Evolutionary conservation across 805 yeast genomes (phyloP).

Genomic region (Candida rishiriensis): DNA sequence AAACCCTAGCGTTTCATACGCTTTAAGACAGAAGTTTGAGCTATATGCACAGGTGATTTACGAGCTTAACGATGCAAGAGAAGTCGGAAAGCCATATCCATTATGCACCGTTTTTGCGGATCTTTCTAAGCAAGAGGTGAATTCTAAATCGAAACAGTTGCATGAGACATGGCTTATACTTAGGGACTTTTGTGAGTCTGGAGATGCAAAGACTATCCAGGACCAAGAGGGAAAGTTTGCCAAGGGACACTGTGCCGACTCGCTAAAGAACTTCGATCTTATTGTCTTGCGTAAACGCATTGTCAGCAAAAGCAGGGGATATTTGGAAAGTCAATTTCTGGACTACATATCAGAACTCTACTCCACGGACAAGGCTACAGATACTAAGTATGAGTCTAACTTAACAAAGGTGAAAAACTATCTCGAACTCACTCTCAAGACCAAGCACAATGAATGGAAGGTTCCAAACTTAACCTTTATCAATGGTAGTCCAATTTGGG

Average conservation of each 20-base stretch:
- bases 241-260: conserved; percentile 24
- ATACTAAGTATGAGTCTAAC: conserved; percentile 41
- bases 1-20: conserved; percentile 36
- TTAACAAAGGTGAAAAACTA: conserved; percentile 67
- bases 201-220: conserved; percentile 28
- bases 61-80: conserved; percentile 66
- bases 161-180: conserved; percentile 72
- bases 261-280: conserved; percentile 27
- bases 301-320: conserved; percentile 50
- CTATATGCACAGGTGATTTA: conserved; percentile 68
- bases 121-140: conserved; percentile 52
- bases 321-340: conserved; percentile 73
- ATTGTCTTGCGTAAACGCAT: conserved; percentile 39
- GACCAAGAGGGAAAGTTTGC: conserved; percentile 30
- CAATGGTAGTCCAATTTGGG: conserved; percentile 94
- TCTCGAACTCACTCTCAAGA: conserved; percentile 39
- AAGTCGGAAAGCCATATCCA: conserved; percentile 47
- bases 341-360: conserved; percentile 66
- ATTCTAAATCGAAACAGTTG: conserved; percentile 64
- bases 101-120: conserved; percentile 57
- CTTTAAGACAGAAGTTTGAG: conserved; percentile 54
- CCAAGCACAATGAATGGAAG: conserved; percentile 43
- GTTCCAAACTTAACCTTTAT: conserved; percentile 55
- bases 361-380: conserved; percentile 29
- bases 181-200: conserved; percentile 38